phyloP scores from a whole-genome alignment of 106 monocot genomes.

The Apostasia shenzhenica region DNA sequence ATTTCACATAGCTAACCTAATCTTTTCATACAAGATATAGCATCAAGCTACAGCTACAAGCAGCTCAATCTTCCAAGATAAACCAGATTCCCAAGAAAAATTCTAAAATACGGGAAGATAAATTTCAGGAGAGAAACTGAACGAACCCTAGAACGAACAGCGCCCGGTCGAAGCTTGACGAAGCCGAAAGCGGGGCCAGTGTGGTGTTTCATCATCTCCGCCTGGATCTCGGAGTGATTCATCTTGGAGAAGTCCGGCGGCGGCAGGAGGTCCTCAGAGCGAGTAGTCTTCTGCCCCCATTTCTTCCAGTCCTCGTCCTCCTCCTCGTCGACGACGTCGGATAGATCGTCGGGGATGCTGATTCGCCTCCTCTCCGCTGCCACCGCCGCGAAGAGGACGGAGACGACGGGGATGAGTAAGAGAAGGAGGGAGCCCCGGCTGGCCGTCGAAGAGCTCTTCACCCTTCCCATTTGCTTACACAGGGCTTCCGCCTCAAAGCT shows the following conservation, averaged over 20 bases:
- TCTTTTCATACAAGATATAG: not conserved
- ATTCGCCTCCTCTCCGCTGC: conserved; percentile 33
- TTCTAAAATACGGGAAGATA: not conserved
- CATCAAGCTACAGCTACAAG: not conserved
- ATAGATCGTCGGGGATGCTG: conserved; percentile 80
- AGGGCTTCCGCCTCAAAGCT: no score
- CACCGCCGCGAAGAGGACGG: conserved; percentile 1
- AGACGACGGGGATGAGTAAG: conserved; percentile 9
- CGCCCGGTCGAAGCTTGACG: conserved; percentile 75
- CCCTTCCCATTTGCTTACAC: not conserved
- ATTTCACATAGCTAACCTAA: not conserved
- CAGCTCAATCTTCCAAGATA: not conserved
- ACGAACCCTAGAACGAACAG: conserved; percentile 41
- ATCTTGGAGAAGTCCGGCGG: conserved; percentile 55
- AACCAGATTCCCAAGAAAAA: not conserved
- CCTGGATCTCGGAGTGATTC: conserved; percentile 53
- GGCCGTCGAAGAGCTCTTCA: not conserved
- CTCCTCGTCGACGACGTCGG: conserved; percentile 77
- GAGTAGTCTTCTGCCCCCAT: conserved; percentile 56
- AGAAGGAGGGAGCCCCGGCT: not conserved
- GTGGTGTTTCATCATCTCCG: conserved; percentile 67
- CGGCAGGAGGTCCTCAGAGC: conserved; percentile 4
- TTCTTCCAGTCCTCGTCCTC: conserved; percentile 86
- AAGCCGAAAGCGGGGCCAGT: conserved; percentile 76
- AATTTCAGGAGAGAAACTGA: not conserved